Conservation (phyloP, 1,139 yeast species). For the Diutina catenulata region DNA sequence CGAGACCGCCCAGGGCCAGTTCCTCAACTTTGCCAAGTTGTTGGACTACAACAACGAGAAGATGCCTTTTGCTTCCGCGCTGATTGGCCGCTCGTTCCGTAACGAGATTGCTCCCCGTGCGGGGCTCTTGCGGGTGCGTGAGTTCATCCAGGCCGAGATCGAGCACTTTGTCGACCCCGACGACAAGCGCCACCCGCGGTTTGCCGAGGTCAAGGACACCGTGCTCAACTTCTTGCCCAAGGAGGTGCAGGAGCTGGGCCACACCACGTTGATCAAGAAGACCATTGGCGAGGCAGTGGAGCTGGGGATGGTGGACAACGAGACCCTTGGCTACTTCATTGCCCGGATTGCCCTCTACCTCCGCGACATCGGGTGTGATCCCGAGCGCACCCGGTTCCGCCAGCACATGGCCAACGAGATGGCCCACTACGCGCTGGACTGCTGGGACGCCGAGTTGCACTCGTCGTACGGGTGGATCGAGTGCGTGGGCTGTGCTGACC, state of each 20-base stretch:
- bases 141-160: conserved; percentile 97
- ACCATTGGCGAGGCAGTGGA: conserved; percentile 86
- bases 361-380: conserved; percentile 81
- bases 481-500: conserved; percentile 99
- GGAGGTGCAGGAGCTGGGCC: conserved; percentile 77
- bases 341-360: conserved; percentile 86
- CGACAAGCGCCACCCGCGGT: conserved; percentile 73
- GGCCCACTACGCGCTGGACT: conserved; percentile 99
- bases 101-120: conserved; percentile 98
- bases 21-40: conserved; percentile 85
- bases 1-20: conserved; percentile 99
- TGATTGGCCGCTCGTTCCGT: conserved; percentile 97
- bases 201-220: conserved; percentile 62
- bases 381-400: conserved; percentile 80
- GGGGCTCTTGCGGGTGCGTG: conserved; percentile 95
- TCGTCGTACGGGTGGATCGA: conserved; percentile 98
- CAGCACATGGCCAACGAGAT: conserved; percentile 98
- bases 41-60: conserved; percentile 90
- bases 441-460: conserved; percentile 98
- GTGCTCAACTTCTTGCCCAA: conserved; percentile 73
- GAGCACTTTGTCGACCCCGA: conserved; percentile 96
- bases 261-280: conserved; percentile 50
- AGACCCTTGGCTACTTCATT: conserved; percentile 93
- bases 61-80: conserved; percentile 98
- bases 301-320: conserved; percentile 84